phyloP scores from a whole-genome alignment of 2,329 filamentous ascomycete genomes.

The Fusarium mundagurra region DNA sequence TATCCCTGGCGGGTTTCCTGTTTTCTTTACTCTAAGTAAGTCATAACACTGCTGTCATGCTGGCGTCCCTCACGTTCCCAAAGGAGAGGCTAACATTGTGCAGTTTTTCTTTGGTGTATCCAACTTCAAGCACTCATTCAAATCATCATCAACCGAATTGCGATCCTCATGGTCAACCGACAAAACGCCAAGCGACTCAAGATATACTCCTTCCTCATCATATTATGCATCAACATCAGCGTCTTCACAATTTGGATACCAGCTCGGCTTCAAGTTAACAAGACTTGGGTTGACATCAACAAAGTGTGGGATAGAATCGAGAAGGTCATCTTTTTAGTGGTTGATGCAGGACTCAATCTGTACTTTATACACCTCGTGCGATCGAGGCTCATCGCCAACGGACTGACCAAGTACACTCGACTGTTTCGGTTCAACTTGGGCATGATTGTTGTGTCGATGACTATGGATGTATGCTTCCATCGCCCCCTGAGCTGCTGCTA shows the following conservation, averaged over 20 bases:
- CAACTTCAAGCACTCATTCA: conserved; percentile 63
- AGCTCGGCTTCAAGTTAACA: conserved; percentile 55
- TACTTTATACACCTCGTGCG: conserved; percentile 62
- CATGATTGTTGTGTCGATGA: conserved; percentile 46
- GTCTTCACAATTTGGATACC: conserved; percentile 66
- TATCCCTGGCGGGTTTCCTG: conserved; percentile 38
- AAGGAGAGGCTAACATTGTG: neutral
- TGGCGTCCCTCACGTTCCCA: neutral
- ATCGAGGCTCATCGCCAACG: conserved; percentile 56
- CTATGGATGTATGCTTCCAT: conserved; percentile 38
- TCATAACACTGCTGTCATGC: neutral
- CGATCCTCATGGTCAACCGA: conserved; percentile 56
- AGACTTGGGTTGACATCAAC: conserved; percentile 57
- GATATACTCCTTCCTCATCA: conserved; percentile 54
- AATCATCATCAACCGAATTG: conserved; percentile 66
- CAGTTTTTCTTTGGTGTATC: conserved; percentile 50
- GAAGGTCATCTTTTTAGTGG: conserved; percentile 60
- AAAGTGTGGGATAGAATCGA: conserved; percentile 63
- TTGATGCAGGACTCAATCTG: conserved; percentile 61
- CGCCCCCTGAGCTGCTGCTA: rapidly evolving
- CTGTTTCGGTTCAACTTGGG: conserved; percentile 51
- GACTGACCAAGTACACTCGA: conserved; percentile 59
- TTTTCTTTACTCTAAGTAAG: conserved; percentile 39
- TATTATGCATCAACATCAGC: conserved; percentile 60
- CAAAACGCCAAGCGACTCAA: conserved; percentile 53